Base-by-base conservation (phyloP, 495 filamentous ascomycete genomes). In the Penicillium argentinense region DNA sequence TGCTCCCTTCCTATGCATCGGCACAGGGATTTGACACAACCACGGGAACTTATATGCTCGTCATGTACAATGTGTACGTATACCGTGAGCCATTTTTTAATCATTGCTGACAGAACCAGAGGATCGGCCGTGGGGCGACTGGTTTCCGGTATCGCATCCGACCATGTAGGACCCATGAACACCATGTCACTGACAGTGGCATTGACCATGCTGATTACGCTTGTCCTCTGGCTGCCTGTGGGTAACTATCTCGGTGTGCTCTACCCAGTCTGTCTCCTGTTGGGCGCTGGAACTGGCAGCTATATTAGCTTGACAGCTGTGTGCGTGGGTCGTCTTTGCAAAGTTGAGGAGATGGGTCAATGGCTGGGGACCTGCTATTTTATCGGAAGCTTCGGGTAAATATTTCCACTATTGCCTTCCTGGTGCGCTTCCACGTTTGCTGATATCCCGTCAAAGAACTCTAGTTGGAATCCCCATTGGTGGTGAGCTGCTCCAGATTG, bases 81-180 rank as follows among this genome's bases (percentile, higher is more conserved):
- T 45, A 17, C 40, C 11, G 12, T 12, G 26, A 12, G 9, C 27
- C 9, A 9, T 13, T 39, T n/a, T n/a, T n/a, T n/a, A n/a, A n/a
- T n/a, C n/a, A n/a, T n/a, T n/a, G n/a, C n/a, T n/a, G n/a, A n/a
- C n/a, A n/a, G 8, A 18, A 24, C 7, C 27, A 66, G 57, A 9
- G 53, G 48, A 34, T 62, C 56, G 18, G 54, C 42, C 16, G 37
- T 86, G 33, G 87, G 87, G 4, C 77, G 87, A 23, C 83, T 86
- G 40, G 47, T 86, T 3, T 83, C 85, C 4, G 85, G 84, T 17
- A 74, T 78, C 43, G 48, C 83, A 13, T 85, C 81, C 18, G 87
- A 91, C 59, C 76, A 73, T 38, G 48, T 85, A 29, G 87, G 87
- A 1, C 78, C 83, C 14, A 84, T 80, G 66, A 90, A 90, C 60